These are phyloP conservation scores for Ganoderma lingzhi DNA, from an alignment of 1,284 basidiomycete genomes.

Conservation along the genomic window DNA sequence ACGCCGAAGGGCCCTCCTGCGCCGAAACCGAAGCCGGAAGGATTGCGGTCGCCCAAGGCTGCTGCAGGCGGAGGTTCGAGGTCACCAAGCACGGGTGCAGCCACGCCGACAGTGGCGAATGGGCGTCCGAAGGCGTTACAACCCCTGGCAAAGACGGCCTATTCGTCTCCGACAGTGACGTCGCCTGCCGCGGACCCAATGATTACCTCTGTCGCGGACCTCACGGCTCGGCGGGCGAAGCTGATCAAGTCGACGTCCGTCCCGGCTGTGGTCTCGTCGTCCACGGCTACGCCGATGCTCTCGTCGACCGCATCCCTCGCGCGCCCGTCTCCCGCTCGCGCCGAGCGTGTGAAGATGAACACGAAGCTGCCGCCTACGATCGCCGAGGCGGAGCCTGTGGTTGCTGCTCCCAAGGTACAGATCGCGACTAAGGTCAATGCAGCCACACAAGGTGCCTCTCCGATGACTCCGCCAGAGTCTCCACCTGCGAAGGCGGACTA, in stretches of 20 bases:
- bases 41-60: constrained; percentile 4
- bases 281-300: constrained; percentile 71
- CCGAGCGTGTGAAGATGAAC: constrained; percentile 34
- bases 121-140: constrained; percentile 21
- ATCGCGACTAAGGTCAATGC: constrained; percentile 3
- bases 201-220: constrained; percentile 30
- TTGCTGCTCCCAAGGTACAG: background rate
- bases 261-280: constrained; percentile 72
- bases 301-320: constrained; percentile 79
- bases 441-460: constrained; percentile 9
- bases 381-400: constrained; percentile 39
- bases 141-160: constrained; percentile 22
- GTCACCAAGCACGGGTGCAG: background rate
- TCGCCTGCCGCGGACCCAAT: constrained; percentile 23
- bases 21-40: constrained; percentile 24
- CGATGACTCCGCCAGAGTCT: constrained; percentile 26
- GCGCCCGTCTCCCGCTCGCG: constrained; percentile 46
- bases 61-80: background rate
- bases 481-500: constrained; percentile 50
- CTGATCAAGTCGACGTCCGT: constrained; percentile 63
- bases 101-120: background rate
- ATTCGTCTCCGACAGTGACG: constrained; percentile 22
- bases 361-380: constrained; percentile 43
- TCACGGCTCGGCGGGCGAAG: constrained; percentile 41
- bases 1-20: background rate